phyloP scores from a whole-genome alignment of 805 yeast genomes.

The Saccharomycopsis guyanensis region DNA sequence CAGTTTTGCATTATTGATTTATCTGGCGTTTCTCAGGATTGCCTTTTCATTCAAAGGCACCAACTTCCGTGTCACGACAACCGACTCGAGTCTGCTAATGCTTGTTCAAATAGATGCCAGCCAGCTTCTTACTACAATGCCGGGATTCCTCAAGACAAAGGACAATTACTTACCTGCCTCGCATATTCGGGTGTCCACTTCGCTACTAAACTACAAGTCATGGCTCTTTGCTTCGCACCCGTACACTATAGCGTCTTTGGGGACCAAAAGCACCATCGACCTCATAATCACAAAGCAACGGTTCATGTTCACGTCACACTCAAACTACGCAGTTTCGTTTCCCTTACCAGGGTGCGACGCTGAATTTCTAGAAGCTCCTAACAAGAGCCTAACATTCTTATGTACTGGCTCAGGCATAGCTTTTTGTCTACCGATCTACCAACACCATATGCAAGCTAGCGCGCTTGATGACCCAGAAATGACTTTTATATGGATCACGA shows the following conservation, averaged over 20 bases:
- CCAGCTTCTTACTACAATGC: too few relatives aligned
- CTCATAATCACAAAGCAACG: slow-evolving; percentile 41
- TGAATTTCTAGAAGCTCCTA: slow-evolving; percentile 25
- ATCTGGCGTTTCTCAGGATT: slow-evolving; percentile 32
- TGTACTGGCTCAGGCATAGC: slow-evolving; percentile 75
- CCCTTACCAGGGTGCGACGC: slow-evolving; percentile 21
- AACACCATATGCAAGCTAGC: slow-evolving; percentile 6
- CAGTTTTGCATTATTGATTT: slow-evolving; percentile 27
- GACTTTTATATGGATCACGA: slow-evolving; percentile 53
- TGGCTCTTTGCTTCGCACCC: slow-evolving; percentile 62
- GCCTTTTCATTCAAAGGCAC: not conserved
- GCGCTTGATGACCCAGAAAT: too few relatives aligned
- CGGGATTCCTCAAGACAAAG: not conserved
- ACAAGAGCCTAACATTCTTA: slow-evolving; percentile 34
- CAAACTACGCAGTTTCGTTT: not conserved
- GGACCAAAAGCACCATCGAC: slow-evolving; percentile 33
- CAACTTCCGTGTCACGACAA: not conserved
- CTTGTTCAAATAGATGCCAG: not conserved
- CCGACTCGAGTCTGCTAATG: not conserved
- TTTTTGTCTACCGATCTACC: slow-evolving; percentile 40
- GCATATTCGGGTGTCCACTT: slow-evolving; percentile 45
- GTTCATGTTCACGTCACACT: slow-evolving; percentile 12
- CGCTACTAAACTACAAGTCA: slow-evolving; percentile 32
- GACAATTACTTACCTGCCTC: slow-evolving; percentile 39
- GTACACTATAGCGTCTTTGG: slow-evolving; percentile 46